phyloP scores from a whole-genome alignment of 768 basidiomycete genomes.

The Trametes elegans region DNA sequence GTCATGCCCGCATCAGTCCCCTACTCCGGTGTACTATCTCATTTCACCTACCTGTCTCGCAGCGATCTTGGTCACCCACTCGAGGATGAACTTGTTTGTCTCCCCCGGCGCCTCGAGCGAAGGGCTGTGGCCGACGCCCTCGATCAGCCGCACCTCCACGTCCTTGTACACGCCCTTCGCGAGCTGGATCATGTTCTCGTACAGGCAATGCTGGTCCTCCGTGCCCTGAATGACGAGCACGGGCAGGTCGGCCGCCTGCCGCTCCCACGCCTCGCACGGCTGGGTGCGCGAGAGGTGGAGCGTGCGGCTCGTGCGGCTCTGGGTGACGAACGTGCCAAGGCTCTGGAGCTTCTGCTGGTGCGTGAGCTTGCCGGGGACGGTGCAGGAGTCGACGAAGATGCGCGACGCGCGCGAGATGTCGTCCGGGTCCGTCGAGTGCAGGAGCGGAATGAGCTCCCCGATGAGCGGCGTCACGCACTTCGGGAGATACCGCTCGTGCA shows the following conservation, averaged over 20 bases:
- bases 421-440: not conserved
- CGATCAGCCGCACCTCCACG: slow-evolving; percentile 14
- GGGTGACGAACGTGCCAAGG: slow-evolving; percentile 18
- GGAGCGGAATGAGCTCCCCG: not conserved
- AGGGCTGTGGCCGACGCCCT: slow-evolving; percentile 20
- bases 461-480: slow-evolving; percentile 1
- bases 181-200: slow-evolving; percentile 5
- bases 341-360: slow-evolving; percentile 14
- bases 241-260: slow-evolving; percentile 12
- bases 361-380: slow-evolving; percentile 10
- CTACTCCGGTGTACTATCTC: no score
- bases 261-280: slow-evolving; percentile 14
- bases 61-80: slow-evolving; percentile 8
- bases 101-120: slow-evolving; percentile 15
- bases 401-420: slow-evolving; percentile 9
- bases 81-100: slow-evolving; percentile 12
- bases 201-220: slow-evolving; percentile 13
- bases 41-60: not conserved
- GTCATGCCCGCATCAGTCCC: no score
- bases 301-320: slow-evolving; percentile 13
- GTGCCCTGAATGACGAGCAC: slow-evolving; percentile 24
- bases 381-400: slow-evolving; percentile 22
- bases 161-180: slow-evolving; percentile 10
- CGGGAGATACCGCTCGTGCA: no score
- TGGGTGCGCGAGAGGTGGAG: slow-evolving; percentile 15